Base-by-base conservation (phyloP, 768 basidiomycete species). In the Brasilioporus rufonigricans region DNA sequence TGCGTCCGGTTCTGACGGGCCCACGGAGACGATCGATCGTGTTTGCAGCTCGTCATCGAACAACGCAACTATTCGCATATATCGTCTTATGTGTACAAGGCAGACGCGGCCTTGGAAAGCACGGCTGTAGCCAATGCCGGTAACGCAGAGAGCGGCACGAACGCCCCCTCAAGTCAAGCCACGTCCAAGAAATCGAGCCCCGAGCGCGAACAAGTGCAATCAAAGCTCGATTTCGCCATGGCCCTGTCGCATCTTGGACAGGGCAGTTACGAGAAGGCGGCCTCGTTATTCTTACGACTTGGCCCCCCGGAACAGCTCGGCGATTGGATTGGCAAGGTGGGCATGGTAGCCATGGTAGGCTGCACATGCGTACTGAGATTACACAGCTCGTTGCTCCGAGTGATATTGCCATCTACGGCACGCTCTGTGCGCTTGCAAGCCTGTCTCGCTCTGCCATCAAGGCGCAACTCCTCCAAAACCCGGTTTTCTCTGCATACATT, bases 41-140 rank as follows among this genome's bases (percentile, higher is more conserved):
- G 29, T 32, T 47, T 33, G 23, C 64, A 93, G 91, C 80, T 94
- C 35, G 80, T 93, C 38, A 80, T 95, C 56, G 91, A 94, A 73
- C 89, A 92, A 71, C 77, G 83, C 56, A 92, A 91, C 70, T 94
- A 93, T 70, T 75, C 88, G 3, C 91, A 93, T 64, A 80, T 97
- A 33, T 80, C 88, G 9, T 93, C 90, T n/a, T 95, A 97, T 66
- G 85, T 97, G 27, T 92, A 88, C 81, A 97, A 97, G 72, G 93
- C 93, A n/a, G 94, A 97, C 56, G 86, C 91, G 0, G 89, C 92
- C 0, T 77, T 97, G 24, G 93, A 96, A 38, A 82, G 84, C 3
- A 71, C 80, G 1, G 60, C 74, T 9, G 62, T 74, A 7, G 60
- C 69, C 1, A 71, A 73, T 2, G 66, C 75, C 14, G 60, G 70